These are phyloP conservation scores for Rhizopogon vulgaris DNA, from an alignment of 768 basidiomycete species.

Conservation along the genomic window DNA sequence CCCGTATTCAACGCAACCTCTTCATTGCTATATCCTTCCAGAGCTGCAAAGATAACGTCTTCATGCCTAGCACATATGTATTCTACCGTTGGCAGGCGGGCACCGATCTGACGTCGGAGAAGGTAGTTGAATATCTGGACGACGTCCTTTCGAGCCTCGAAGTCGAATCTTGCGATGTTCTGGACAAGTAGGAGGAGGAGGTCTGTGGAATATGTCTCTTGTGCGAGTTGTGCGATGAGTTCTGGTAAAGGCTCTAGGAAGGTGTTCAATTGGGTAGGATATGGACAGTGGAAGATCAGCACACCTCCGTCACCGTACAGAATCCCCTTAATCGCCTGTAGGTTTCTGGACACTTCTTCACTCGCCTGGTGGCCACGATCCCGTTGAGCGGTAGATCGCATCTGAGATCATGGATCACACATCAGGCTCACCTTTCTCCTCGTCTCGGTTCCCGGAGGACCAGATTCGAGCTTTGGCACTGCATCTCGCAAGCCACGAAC, in stretches of 20 bases:
- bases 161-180: conserved; percentile 84
- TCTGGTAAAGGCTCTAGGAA: conserved; percentile 76
- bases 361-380: conserved; percentile 49
- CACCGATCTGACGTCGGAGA: conserved; percentile 84
- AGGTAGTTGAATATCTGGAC: conserved; percentile 89
- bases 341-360: conserved; percentile 85
- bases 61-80: conserved; percentile 76
- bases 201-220: conserved; percentile 92
- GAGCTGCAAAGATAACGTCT: conserved; percentile 72
- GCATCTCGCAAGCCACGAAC: conserved; percentile 77
- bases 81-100: conserved; percentile 94
- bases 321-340: conserved; percentile 85
- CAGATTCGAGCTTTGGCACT: conserved; percentile 68
- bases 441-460: conserved; percentile 68
- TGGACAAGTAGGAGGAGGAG: conserved; percentile 75
- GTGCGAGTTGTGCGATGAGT: conserved; percentile 87
- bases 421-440: conserved; percentile 63
- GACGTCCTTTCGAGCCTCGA: conserved; percentile 86
- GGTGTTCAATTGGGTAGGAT: conserved; percentile 3
- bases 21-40: conserved; percentile 92
- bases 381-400: not conserved
- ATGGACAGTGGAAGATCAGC: conserved; percentile 15
- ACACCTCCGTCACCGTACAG: conserved; percentile 85
- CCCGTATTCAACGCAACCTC: conserved; percentile 96
- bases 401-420: not conserved